phyloP scores from a whole-genome alignment of 257 asterid genomes.

The Hygrophila difformis region DNA sequence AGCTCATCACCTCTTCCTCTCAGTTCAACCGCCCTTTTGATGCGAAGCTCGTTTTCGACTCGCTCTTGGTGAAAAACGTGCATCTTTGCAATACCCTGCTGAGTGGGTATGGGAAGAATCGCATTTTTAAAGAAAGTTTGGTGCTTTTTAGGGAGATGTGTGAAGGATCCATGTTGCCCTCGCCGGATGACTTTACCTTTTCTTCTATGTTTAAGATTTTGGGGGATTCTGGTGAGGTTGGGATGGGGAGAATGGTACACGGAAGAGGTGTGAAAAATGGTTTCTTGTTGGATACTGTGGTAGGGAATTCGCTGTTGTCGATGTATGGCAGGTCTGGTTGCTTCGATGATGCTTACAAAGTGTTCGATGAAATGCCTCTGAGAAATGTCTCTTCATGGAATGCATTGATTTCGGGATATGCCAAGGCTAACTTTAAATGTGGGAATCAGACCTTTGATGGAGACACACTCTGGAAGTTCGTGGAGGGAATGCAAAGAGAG shows the following conservation, averaged over 20 bases:
- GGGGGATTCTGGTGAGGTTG: slow-evolving; percentile 33
- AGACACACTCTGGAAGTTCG: slow-evolving; percentile 31
- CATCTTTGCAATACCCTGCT: slow-evolving; percentile 51
- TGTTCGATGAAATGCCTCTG: slow-evolving; percentile 57
- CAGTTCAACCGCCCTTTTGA: slow-evolving; percentile 25
- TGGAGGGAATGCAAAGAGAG: slow-evolving; percentile 41
- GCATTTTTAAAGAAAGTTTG: slow-evolving; percentile 27
- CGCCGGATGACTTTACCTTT: slow-evolving; percentile 50
- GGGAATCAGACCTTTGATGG: slow-evolving; percentile 3
- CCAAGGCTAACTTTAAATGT: slow-evolving; percentile 12
- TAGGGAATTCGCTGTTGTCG: slow-evolving; percentile 51
- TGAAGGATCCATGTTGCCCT: slow-evolving; percentile 9
- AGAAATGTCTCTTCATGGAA: slow-evolving; percentile 57
- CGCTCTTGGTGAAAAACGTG: slow-evolving; percentile 28
- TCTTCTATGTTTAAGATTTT: slow-evolving; percentile 36
- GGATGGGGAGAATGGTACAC: slow-evolving; percentile 37
- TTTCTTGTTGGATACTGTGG: slow-evolving; percentile 42
- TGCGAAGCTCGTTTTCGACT: slow-evolving; percentile 32
- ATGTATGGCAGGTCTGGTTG: slow-evolving; percentile 43
- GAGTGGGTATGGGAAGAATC: slow-evolving; percentile 43
- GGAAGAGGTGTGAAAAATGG: slow-evolving; percentile 38
- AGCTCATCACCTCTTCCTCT: slow-evolving; percentile 44
- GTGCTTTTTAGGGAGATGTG: slow-evolving; percentile 45
- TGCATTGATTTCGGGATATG: slow-evolving; percentile 39
- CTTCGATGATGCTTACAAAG: slow-evolving; percentile 29